Evolutionary conservation across 176 grass and related monocot species (phyloP).

Genomic region (Bonia amplexicaulis): DNA sequence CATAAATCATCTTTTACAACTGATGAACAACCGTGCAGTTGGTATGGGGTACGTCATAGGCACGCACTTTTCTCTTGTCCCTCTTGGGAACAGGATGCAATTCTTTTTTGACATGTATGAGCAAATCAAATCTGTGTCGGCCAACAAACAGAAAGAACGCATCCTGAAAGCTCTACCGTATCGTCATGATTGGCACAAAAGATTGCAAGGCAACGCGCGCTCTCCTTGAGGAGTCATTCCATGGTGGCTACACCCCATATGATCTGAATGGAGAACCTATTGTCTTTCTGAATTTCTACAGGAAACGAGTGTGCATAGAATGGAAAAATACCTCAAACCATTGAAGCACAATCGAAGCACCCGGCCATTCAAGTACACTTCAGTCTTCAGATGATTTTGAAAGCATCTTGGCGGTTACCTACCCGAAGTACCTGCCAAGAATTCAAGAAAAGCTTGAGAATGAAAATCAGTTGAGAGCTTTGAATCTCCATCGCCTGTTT

Average conservation of each 20-base stretch:
- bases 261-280: background rate
- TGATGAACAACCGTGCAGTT: background rate
- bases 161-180: background rate
- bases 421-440: background rate
- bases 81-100: background rate
- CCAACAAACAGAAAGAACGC: background rate
- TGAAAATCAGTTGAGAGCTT: background rate
- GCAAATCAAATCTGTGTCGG: background rate
- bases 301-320: background rate
- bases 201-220: fast-evolving
- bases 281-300: background rate
- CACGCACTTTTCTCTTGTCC: background rate
- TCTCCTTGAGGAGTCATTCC: background rate
- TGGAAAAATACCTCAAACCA: background rate
- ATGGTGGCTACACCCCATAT: background rate
- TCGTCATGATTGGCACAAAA: background rate
- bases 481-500: background rate
- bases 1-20: background rate
- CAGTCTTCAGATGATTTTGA: background rate
- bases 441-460: background rate
- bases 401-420: background rate
- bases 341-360: background rate
- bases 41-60: background rate
- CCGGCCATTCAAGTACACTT: background rate
- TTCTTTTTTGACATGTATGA: background rate